Evolutionary conservation across 345 rosid species (phyloP), one percentile per base, ranked within the genome.

Genomic region (Syzygium jambos): DNA sequence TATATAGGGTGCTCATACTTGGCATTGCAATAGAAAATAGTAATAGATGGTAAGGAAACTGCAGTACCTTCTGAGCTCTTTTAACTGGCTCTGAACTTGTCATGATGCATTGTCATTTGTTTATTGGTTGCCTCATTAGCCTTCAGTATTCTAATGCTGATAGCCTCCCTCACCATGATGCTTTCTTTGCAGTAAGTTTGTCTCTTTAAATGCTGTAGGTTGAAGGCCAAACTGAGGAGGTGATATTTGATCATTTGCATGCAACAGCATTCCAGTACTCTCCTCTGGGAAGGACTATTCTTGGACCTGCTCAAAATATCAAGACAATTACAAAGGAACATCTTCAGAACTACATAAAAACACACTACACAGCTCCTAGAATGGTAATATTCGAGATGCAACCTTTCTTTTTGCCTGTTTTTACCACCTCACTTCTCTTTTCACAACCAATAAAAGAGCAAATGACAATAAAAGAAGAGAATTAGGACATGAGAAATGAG

Each of bases 311-410:
- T 89, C 90, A 94, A 88, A 98, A 98, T 88, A 90, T 98, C 87
- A 93, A 86, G 93, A 90, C 98, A 5, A 98, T 98, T 87, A 93
- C 98, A 84, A 94, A 92, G 88, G 94, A 90, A 73, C 92, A 98
- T 90, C 96, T 98, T 46, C 95, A 94, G 90, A 92, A 91, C 89
- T 98, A 98, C 88, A 96, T 98, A 77, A 92, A 93, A 86, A 96
- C 99, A 51, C 99, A 98, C 90, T 98, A 96, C 91, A 94, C 99
- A 25, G 99, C 99, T 90, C 98, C 99, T 53, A 93, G 99, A 92
- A 96, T 95, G 98, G 98, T 98, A 95, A 85, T 78, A 38, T 19
- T 38, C 7, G 49, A 57, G 25, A 30, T 43, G 52, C n/a, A 52
- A 43, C 34, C 53, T 80, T 78, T 61, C 38, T 52, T 53, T 85